Conservation (phyloP, 2,329 filamentous ascomycete species). For the Pseudogymnoascus destructans region DNA sequence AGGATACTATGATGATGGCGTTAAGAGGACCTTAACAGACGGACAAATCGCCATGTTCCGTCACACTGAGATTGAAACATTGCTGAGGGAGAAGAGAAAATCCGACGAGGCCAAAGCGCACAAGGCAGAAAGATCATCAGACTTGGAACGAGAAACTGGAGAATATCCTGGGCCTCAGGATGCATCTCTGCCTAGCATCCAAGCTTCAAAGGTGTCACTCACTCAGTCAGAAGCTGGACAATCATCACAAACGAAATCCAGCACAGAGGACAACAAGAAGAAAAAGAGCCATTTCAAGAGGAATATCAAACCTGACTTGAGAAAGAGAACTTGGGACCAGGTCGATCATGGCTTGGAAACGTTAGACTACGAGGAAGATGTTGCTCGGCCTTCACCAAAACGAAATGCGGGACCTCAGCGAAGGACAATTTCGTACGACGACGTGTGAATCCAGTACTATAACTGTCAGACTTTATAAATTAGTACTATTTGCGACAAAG, state of each 20-base stretch:
- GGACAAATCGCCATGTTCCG: slow-evolving; percentile 84
- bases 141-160: not conserved
- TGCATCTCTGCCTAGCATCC: not conserved
- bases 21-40: slow-evolving; percentile 80
- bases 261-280: slow-evolving; percentile 1
- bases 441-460: slow-evolving; percentile 27
- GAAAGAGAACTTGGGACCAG: slow-evolving; percentile 55
- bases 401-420: slow-evolving; percentile 28
- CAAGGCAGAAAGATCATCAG: not conserved
- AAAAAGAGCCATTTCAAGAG: slow-evolving; percentile 29
- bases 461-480: not conserved
- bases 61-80: slow-evolving; percentile 68
- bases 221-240: not conserved
- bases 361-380: slow-evolving; percentile 44
- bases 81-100: slow-evolving; percentile 42
- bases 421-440: slow-evolving; percentile 34
- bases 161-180: not conserved
- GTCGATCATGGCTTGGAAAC: slow-evolving; percentile 47
- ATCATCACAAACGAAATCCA: not conserved
- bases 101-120: slow-evolving; percentile 15
- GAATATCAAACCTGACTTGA: slow-evolving; percentile 43
- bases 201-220: not conserved
- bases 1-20: slow-evolving; percentile 76
- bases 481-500: not conserved
- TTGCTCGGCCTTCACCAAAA: slow-evolving; percentile 16